Evolutionary conservation across 768 basidiomycete species (phyloP).

Genomic region (Rhodotorula toruloides): DNA sequence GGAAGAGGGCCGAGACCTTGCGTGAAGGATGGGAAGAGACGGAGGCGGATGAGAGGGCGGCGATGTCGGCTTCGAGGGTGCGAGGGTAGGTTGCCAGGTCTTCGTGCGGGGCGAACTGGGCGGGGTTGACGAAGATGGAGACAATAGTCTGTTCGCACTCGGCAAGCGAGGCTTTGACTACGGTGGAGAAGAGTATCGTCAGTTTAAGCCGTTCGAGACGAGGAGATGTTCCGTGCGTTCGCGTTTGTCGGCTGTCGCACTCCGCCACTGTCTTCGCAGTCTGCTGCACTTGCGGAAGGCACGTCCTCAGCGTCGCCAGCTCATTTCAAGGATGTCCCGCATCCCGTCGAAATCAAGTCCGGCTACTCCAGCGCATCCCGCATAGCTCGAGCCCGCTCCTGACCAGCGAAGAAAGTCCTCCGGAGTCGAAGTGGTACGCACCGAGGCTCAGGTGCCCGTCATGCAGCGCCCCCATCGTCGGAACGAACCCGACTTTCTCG

Average conservation of each 20-base stretch:
- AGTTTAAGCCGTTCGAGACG: not conserved
- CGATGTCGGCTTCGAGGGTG: conserved; percentile 70
- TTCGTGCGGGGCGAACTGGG: conserved; percentile 94
- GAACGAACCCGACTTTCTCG: conserved; percentile 81
- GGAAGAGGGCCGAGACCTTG: conserved; percentile 66
- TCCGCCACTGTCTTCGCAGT: no score
- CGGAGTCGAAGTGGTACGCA: conserved; percentile 47
- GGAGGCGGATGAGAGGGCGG: conserved; percentile 51
- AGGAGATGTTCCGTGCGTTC: no score
- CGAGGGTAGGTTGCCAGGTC: conserved; percentile 87
- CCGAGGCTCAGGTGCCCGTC: conserved; percentile 87
- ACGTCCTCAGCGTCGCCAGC: no score
- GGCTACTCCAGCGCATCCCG: not conserved
- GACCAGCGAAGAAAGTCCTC: not conserved
- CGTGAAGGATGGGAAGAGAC: conserved; percentile 43
- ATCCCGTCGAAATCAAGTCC: not conserved
- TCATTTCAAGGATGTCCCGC: no score
- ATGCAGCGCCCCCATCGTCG: conserved; percentile 97
- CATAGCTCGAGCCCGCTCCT: no score
- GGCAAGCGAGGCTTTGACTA: conserved; percentile 70
- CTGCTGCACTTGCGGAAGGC: no score
- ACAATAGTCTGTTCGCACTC: conserved; percentile 81
- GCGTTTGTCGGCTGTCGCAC: no score
- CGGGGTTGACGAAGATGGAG: conserved; percentile 96
- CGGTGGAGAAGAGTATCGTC: not conserved